Conservation (phyloP, 2,329 filamentous ascomycete species). For the Ophiostoma piceae region DNA sequence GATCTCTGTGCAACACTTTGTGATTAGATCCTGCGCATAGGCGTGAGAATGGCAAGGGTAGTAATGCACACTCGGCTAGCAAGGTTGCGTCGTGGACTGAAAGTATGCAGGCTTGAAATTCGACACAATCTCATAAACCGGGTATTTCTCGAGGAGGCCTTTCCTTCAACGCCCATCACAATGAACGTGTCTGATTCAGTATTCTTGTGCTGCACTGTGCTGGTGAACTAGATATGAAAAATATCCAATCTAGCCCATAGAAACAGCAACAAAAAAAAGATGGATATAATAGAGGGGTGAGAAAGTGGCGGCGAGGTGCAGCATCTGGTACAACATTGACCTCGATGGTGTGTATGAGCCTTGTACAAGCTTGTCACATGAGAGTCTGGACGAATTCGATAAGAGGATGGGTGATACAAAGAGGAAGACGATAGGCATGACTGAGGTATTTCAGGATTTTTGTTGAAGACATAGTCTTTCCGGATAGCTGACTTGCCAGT, state of each 20-base stretch:
- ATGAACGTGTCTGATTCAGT: background rate
- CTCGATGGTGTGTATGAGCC: background rate
- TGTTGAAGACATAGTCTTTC: too few relatives aligned
- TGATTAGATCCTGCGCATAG: constrained; percentile 20
- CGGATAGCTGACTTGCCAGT: background rate
- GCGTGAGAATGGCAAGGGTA: constrained; percentile 10
- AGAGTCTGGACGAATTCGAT: background rate
- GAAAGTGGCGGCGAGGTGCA: constrained; percentile 21
- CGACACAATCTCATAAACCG: background rate
- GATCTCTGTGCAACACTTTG: constrained; percentile 19
- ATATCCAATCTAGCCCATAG: too few relatives aligned
- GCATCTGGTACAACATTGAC: constrained; percentile 21
- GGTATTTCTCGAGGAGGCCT: background rate
- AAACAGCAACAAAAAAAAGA: background rate
- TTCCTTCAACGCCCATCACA: background rate
- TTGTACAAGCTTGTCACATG: background rate
- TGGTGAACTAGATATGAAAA: background rate
- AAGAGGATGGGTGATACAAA: background rate
- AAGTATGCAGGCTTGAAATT: background rate
- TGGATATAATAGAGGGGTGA: background rate
- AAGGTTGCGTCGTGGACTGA: constrained; percentile 1
- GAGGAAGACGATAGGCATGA: background rate
- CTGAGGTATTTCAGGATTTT: background rate
- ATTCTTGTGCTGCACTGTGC: background rate
- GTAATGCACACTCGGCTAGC: constrained; percentile 22